A percentile compares a stretch with the other conserved stretches of the same genome.
Conservation (phyloP, 176 grass and related monocot genomes). For the Musa acuminata region DNA sequence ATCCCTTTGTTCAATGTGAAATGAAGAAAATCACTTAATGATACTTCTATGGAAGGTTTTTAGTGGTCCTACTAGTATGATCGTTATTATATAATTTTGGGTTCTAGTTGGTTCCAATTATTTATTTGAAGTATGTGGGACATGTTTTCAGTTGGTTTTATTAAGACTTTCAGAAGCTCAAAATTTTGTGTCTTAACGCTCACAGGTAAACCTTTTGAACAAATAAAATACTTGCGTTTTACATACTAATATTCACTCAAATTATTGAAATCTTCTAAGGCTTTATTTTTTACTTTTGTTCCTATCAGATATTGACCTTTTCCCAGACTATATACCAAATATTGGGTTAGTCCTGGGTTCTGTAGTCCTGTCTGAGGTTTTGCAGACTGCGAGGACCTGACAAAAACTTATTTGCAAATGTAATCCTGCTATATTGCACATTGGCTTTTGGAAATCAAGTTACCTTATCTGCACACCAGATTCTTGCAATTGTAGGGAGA, state of each 20-base stretch:
- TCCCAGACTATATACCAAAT: slow-evolving; percentile 13
- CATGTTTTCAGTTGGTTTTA: neutral
- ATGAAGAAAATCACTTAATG: no score
- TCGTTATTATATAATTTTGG: no score
- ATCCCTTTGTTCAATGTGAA: no score
- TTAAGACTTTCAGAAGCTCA: neutral
- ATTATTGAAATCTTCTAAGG: slow-evolving; percentile 6
- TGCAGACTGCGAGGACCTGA: slow-evolving; percentile 8
- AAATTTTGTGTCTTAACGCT: neutral
- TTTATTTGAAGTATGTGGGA: neutral
- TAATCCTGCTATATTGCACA: slow-evolving; percentile 7
- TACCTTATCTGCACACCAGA: slow-evolving; percentile 24
- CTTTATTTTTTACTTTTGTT: neutral
- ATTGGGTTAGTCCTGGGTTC: slow-evolving; percentile 16
- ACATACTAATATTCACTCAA: slow-evolving; percentile 1
- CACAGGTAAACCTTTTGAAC: neutral
- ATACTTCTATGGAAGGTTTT: no score
- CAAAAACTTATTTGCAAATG: slow-evolving; percentile 14
- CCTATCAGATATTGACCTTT: slow-evolving; percentile 15
- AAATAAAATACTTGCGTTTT: neutral
- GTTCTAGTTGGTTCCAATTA: no score
- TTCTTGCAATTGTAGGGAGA: slow-evolving; percentile 23
- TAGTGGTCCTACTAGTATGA: no score
- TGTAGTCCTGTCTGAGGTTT: slow-evolving; percentile 23
- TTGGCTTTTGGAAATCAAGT: slow-evolving; percentile 24